Evolutionary conservation across 768 basidiomycete genomes (phyloP).

Genomic region (Tephrocybe sp.): DNA sequence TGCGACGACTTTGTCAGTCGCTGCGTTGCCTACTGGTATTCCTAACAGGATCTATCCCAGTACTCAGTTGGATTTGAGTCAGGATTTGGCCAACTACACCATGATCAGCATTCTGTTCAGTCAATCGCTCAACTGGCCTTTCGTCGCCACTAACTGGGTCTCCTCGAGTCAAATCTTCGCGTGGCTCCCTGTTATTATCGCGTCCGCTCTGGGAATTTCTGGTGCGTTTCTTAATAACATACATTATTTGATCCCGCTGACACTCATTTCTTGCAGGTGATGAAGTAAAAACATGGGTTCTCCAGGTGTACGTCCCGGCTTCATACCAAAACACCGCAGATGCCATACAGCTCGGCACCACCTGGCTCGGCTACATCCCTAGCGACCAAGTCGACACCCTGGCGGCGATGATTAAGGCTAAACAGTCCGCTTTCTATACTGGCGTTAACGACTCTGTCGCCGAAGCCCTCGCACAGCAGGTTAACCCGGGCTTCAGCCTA

Average conservation of each 20-base stretch:
- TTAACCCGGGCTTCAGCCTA: conserved; percentile 69
- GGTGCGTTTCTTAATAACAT: conserved; percentile 24
- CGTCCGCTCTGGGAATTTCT: conserved; percentile 29
- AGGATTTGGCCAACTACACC: conserved; percentile 37
- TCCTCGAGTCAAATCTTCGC: conserved; percentile 79
- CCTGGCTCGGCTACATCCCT: conserved; percentile 75
- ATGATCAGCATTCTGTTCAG: conserved; percentile 70
- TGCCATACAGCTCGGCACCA: conserved; percentile 54
- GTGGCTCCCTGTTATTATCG: conserved; percentile 52
- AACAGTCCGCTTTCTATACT: conserved; percentile 65
- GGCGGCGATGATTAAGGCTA: conserved; percentile 60
- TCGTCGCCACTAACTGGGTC: conserved; percentile 56
- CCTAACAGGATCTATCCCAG: conserved; percentile 62
- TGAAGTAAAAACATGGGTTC: conserved; percentile 46
- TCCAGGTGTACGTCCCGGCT: conserved; percentile 70
- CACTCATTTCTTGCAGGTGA: conserved; percentile 22
- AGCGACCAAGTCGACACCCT: conserved; percentile 53
- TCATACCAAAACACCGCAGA: conserved; percentile 53
- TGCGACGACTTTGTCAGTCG: conserved; percentile 24
- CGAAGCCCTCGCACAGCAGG: conserved; percentile 58
- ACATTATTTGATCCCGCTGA: conserved; percentile 1
- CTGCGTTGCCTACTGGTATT: conserved; percentile 55
- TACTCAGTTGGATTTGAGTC: conserved; percentile 22
- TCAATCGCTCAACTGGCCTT: conserved; percentile 60
- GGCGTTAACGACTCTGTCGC: conserved; percentile 44